These are phyloP conservation scores for Syzygium jambos DNA, from an alignment of 345 rosid species.

Conservation along the genomic window DNA sequence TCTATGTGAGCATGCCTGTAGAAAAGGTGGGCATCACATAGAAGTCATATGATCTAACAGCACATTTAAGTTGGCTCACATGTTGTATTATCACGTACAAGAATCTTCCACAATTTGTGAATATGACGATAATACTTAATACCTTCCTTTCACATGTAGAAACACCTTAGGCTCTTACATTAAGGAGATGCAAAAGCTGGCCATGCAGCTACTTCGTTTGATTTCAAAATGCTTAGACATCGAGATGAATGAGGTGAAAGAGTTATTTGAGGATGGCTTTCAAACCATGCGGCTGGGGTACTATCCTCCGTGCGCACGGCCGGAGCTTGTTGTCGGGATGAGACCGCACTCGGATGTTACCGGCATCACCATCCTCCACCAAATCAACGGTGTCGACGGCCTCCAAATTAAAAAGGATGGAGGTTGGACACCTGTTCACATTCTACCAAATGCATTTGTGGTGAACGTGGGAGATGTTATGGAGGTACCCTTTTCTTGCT, in stretches of 20 bases:
- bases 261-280: conserved; percentile 26
- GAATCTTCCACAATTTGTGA: background rate
- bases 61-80: background rate
- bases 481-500: conserved; percentile 5
- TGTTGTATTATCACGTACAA: background rate
- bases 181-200: conserved; percentile 12
- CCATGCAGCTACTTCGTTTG: conserved; percentile 11
- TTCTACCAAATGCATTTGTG: conserved; percentile 1
- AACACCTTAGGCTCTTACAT: conserved; percentile 14
- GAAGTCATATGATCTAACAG: background rate
- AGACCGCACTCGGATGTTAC: conserved; percentile 13
- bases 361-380: conserved; percentile 13
- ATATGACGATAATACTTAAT: background rate
- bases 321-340: conserved; percentile 19
- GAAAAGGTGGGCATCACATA: background rate
- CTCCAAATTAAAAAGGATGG: conserved; percentile 15
- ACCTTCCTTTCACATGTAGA: conserved; percentile 5
- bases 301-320: conserved; percentile 10
- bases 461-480: conserved; percentile 15
- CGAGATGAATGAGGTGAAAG: conserved; percentile 8
- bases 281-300: conserved; percentile 18
- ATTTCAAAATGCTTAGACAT: conserved; percentile 12
- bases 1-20: too few species aligned
- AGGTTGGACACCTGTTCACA: conserved; percentile 4
- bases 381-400: conserved; percentile 14